phyloP scores from a whole-genome alignment of 164 flowering plant genomes.

The Liriodendron chinense region DNA sequence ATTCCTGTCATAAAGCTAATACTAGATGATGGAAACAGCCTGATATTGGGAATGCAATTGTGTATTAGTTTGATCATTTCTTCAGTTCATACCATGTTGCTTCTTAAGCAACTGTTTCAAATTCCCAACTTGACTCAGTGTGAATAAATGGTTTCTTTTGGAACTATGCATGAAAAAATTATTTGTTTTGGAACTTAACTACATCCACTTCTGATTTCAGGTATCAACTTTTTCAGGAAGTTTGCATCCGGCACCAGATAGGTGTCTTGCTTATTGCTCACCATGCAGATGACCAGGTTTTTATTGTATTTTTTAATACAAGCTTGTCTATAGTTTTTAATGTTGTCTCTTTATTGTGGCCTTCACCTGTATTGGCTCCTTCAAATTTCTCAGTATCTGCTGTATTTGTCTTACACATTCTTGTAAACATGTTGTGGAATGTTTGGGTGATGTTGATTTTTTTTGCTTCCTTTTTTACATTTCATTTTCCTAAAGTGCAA shows the following conservation, averaged over 20 bases:
- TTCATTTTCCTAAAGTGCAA: no score
- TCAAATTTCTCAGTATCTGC: not conserved
- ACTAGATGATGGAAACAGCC: not conserved
- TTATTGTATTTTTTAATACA: not conserved
- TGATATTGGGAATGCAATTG: not conserved
- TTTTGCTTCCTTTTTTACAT: not conserved
- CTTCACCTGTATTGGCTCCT: not conserved
- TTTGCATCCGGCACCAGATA: conserved; percentile 57
- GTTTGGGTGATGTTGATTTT: not conserved
- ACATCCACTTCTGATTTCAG: conserved; percentile 27
- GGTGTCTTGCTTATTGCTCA: conserved; percentile 78
- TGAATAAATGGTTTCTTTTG: not conserved
- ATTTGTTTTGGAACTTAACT: not conserved
- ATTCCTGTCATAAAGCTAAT: not conserved
- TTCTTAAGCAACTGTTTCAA: not conserved
- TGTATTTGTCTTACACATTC: not conserved
- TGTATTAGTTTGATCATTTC: not conserved
- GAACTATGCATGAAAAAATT: not conserved
- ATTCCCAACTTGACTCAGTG: not conserved
- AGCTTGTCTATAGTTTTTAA: no score
- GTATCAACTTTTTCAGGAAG: conserved; percentile 65
- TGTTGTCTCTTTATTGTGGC: not conserved
- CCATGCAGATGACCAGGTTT: conserved; percentile 97
- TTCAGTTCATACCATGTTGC: not conserved
- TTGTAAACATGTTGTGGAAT: not conserved